Evolutionary conservation across 2,329 filamentous ascomycete genomes (phyloP).

Genomic region (Alternaria hordeiaustralica): DNA sequence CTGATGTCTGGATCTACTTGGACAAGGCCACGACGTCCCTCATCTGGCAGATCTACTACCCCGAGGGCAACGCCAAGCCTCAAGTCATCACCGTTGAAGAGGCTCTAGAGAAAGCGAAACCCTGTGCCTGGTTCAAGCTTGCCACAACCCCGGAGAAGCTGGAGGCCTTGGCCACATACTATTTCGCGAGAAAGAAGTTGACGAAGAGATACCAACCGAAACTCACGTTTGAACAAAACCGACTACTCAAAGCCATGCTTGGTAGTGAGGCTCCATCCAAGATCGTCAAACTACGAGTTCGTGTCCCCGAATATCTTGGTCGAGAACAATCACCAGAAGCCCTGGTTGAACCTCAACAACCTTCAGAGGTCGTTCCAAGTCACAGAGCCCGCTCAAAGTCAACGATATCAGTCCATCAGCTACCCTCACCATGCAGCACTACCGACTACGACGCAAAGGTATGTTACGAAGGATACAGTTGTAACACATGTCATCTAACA

Average conservation of each 20-base stretch:
- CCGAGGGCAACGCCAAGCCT: background rate
- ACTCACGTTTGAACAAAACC: background rate
- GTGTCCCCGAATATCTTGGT: background rate
- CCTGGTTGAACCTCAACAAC: background rate
- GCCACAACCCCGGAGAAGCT: background rate
- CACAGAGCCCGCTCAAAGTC: background rate
- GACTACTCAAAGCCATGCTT: background rate
- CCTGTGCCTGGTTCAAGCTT: background rate
- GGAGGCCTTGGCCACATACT: constrained; percentile 5
- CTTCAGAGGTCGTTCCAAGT: background rate
- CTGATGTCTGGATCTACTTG: background rate
- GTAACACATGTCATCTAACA: background rate
- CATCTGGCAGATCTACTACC: background rate
- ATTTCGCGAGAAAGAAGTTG: background rate
- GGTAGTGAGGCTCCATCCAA: background rate
- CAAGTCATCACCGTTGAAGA: background rate
- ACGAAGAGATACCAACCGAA: background rate
- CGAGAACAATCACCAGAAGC: background rate
- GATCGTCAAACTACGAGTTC: background rate
- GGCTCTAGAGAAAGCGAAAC: background rate
- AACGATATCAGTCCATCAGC: background rate
- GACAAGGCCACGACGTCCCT: background rate
- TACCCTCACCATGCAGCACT: background rate
- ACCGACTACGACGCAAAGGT: background rate
- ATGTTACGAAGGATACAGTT: background rate